Evolutionary conservation across 805 yeast genomes (phyloP), one percentile per base, ranked within the genome.

Genomic region (Myxozyma sirexii): DNA sequence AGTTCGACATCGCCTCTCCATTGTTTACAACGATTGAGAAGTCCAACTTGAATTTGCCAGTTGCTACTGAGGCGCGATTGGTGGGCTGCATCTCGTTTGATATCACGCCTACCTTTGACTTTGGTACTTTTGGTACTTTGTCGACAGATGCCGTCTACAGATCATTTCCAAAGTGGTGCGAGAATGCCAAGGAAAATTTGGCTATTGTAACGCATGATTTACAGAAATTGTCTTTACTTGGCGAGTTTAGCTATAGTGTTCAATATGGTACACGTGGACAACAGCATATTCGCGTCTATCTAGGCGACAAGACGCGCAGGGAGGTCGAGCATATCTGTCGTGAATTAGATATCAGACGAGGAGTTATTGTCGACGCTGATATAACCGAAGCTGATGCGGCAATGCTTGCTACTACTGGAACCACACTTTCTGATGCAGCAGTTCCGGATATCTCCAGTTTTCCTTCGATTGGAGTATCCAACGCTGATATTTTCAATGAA

Each of bases 81-180:
- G 27, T 35, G n/a, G 57, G 37, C 3, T 53, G 44, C 27, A n/a
- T 44, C 17, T 44, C 51, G 10, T 86, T 88, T 67, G 76, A 74
- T 39, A 62, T 85, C 24, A 67, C 72, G 17, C 80, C 84, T 50
- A 69, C 69, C 1, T 59, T 78, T 43, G 55, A 71, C 21, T 68
- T 80, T 48, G 77, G 81, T n/a, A 64, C 77, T n/a, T 72, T 75
- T 56, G 69, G 76, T 13, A 72, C 66, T 27, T 75, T 83, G 56
- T 79, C 81, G 58, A 77, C 77, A 26, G 81, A 79, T 33, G 72
- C 79, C n/a, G 58, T 82, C 56, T n/a, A 26, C 24, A 69, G 65
- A 13, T 71, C 74, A 24, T 69, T 84, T 37, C 73, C 75, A 43
- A 65, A 67, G 1, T 78, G 78, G 56, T 65, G 79, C 27, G 57